Evolutionary conservation across 2,329 filamentous ascomycete species (phyloP).

Genomic region (Cercospora zeae-maydis): DNA sequence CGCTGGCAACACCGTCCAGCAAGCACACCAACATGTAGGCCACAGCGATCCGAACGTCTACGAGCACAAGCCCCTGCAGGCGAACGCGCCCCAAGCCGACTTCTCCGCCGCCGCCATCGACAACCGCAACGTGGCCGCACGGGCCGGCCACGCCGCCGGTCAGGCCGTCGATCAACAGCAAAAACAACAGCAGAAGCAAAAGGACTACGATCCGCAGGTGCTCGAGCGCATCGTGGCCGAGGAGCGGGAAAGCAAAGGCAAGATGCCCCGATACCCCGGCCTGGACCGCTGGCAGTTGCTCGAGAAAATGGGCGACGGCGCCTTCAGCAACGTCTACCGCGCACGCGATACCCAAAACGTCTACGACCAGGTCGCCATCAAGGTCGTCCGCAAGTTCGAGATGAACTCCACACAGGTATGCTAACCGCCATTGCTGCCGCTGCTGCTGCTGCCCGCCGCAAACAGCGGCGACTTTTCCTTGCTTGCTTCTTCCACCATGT

Average conservation of each 20-base stretch:
- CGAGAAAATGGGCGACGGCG: conserved; percentile 98
- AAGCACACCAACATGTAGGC: conserved; percentile 42
- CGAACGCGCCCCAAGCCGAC: conserved; percentile 49
- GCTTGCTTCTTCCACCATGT: conserved; percentile 15
- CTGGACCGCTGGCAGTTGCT: conserved; percentile 80
- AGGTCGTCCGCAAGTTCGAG: conserved; percentile 97
- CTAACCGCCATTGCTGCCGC: conserved; percentile 32
- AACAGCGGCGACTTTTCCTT: conserved; percentile 13
- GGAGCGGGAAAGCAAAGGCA: conserved; percentile 79
- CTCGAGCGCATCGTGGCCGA: conserved; percentile 85
- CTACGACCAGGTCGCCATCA: conserved; percentile 84
- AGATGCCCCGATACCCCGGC: conserved; percentile 80
- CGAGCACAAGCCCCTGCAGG: conserved; percentile 52
- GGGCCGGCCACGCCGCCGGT: conserved; percentile 63
- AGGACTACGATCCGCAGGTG: conserved; percentile 59
- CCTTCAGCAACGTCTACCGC: conserved; percentile 97
- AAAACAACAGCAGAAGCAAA: conserved; percentile 46
- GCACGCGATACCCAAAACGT: conserved; percentile 72
- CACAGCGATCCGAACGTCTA: conserved; percentile 61
- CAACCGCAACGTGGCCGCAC: conserved; percentile 63
- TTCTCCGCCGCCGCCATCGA: conserved; percentile 62
- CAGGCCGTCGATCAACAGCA: conserved; percentile 62
- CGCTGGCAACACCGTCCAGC: conserved; percentile 40
- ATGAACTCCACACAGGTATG: conserved; percentile 99
- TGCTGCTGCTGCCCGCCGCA: background rate